A percentile compares a stretch with the other conserved stretches of the same genome.
Evolutionary conservation across 805 yeast species (phyloP).

Genomic region (Alloascoidea hylecoeti): DNA sequence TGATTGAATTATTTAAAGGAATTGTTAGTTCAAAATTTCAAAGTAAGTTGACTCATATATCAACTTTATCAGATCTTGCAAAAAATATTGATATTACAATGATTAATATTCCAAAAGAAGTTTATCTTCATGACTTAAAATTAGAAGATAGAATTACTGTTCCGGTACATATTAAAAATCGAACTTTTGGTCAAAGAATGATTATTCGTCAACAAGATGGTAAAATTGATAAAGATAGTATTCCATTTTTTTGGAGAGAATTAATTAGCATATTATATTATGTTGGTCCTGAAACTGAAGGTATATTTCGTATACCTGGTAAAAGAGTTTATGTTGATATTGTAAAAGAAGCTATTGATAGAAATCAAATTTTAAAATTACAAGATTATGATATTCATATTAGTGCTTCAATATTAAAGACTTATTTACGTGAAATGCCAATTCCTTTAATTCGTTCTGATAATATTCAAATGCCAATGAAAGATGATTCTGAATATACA

Average conservation of each 20-base stretch:
- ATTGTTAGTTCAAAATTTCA: conserved; percentile 36
- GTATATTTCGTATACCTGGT: conserved; percentile 11
- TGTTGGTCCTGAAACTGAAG: conserved; percentile 9
- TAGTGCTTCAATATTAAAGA: conserved; percentile 27
- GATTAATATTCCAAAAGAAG: conserved; percentile 60
- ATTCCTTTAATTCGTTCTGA: conserved; percentile 37
- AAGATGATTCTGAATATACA: conserved; percentile 32
- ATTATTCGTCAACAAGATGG: conserved; percentile 35
- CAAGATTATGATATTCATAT: conserved; percentile 42
- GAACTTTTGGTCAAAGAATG: conserved; percentile 17
- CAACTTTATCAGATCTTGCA: conserved; percentile 38
- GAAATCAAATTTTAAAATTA: conserved; percentile 39
- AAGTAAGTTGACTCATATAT: conserved; percentile 28
- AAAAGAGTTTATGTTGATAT: conserved; percentile 13
- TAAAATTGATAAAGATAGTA: conserved; percentile 21
- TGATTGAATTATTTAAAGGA: conserved; percentile 56
- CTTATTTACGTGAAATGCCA: conserved; percentile 36
- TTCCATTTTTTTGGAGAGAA: conserved; percentile 12
- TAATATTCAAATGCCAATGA: conserved; percentile 35
- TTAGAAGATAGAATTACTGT: conserved; percentile 33
- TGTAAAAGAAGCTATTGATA: conserved; percentile 18
- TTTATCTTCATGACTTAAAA: conserved; percentile 53
- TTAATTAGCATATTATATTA: conserved; percentile 11
- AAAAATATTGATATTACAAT: conserved; percentile 58
- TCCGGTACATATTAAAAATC: conserved; percentile 24